A percentile compares a stretch with the other conserved stretches of the same genome.
Conservation (phyloP, 495 filamentous ascomycete species). For the Penicillium bovifimosum region DNA sequence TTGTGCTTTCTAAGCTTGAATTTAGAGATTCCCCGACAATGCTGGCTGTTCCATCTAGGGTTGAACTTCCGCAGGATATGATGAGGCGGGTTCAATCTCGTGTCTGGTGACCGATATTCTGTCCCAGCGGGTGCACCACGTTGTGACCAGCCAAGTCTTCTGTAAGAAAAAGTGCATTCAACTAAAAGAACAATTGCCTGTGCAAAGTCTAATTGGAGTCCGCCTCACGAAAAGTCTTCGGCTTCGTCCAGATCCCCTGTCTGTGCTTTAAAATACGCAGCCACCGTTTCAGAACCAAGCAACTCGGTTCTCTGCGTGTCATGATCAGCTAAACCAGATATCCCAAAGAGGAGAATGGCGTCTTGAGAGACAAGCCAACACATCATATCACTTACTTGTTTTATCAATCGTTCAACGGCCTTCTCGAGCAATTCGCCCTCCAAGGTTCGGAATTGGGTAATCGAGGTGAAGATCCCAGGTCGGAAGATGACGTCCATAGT, state of each 20-base stretch:
- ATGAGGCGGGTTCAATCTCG: no score
- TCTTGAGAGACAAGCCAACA: neutral
- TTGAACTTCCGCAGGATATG: no score
- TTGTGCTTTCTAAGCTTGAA: no score
- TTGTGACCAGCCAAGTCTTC: no score
- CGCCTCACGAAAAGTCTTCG: slow-evolving; percentile 45
- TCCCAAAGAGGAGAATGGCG: neutral
- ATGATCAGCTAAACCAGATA: slow-evolving; percentile 5
- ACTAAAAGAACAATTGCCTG: no score
- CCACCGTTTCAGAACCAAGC: slow-evolving; percentile 39
- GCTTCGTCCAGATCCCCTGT: slow-evolving; percentile 29
- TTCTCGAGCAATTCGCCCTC: slow-evolving; percentile 55
- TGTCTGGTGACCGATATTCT: no score
- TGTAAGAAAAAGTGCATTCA: no score
- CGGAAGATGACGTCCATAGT: slow-evolving; percentile 29
- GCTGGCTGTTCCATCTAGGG: no score
- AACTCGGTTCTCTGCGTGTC: slow-evolving; percentile 34
- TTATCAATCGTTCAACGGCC: slow-evolving; percentile 48
- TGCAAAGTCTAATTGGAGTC: no score
- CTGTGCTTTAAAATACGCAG: slow-evolving; percentile 38
- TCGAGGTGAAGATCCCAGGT: slow-evolving; percentile 36
- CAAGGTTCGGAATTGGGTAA: slow-evolving; percentile 47
- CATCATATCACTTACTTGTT: slow-evolving; percentile 49
- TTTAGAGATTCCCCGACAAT: no score
- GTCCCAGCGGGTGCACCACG: no score